phyloP scores from a whole-genome alignment of 306 rosid genomes.

The Castanopsis chinensis region DNA sequence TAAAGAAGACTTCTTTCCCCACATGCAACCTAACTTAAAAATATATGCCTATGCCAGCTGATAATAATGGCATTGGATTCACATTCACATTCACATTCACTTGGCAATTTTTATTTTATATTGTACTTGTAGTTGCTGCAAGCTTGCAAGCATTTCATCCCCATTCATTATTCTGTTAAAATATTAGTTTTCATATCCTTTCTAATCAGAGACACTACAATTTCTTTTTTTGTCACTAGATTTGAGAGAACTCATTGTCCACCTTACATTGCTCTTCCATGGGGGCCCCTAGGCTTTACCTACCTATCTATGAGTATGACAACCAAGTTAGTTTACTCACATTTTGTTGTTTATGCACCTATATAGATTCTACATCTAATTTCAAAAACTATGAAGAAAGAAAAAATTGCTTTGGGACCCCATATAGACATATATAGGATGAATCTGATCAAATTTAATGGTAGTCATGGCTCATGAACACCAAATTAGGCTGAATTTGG shows the following conservation, averaged over 20 bases:
- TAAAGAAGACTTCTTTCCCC: neutral
- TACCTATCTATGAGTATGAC: neutral
- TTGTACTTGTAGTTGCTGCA: slow-evolving; percentile 22
- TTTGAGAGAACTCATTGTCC: neutral
- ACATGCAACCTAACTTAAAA: slow-evolving; percentile 7
- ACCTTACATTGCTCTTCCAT: neutral
- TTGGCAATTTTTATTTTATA: slow-evolving; percentile 1
- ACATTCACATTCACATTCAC: slow-evolving; percentile 12
- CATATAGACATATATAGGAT: no score
- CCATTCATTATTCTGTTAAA: neutral
- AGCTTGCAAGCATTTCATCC: slow-evolving; percentile 27
- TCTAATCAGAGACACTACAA: neutral
- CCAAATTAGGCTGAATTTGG: no score
- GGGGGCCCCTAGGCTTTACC: neutral
- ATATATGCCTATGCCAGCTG: slow-evolving; percentile 10
- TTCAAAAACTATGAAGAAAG: no score
- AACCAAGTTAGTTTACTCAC: neutral
- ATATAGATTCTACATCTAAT: neutral
- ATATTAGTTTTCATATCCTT: neutral
- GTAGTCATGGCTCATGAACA: no score
- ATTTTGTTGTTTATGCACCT: neutral
- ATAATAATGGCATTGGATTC: slow-evolving; percentile 8
- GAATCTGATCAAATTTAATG: no score
- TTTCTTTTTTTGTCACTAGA: neutral
- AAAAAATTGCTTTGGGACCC: no score